Evolutionary conservation across 139 green algal genomes (phyloP).

Genomic region (Chlorella sp.): DNA sequence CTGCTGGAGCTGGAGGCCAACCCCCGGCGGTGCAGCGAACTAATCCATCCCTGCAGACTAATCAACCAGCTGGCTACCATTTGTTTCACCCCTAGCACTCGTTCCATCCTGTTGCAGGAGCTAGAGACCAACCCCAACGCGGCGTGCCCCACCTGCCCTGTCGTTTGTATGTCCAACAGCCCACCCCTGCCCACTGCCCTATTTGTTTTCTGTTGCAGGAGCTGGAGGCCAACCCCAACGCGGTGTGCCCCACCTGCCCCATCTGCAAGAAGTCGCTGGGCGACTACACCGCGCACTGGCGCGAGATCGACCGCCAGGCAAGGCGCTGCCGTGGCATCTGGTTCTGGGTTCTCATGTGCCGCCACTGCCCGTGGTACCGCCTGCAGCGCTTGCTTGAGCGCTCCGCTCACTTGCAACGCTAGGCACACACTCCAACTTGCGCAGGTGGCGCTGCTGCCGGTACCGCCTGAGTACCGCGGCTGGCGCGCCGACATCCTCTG

Average conservation of each 20-base stretch:
- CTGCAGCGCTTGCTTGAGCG: constrained; percentile 4
- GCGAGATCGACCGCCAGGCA: constrained; percentile 54
- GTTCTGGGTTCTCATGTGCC: no score
- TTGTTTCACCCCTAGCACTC: background rate
- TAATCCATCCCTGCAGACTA: background rate
- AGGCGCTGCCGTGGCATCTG: background rate
- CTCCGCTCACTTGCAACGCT: background rate
- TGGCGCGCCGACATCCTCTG: constrained; percentile 67
- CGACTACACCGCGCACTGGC: constrained; percentile 66
- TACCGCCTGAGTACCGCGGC: constrained; percentile 72
- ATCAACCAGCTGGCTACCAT: no score
- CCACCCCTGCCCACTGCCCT: background rate
- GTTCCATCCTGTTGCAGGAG: background rate
- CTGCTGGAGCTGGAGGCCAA: no score
- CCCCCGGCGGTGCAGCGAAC: background rate
- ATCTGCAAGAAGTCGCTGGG: constrained; percentile 75
- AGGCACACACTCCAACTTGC: background rate
- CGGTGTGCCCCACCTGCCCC: constrained; percentile 72
- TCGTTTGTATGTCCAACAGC: background rate
- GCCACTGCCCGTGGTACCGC: background rate
- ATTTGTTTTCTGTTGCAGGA: background rate
- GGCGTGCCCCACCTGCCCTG: background rate
- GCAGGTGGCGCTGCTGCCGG: constrained; percentile 62
- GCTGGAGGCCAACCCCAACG: constrained; percentile 53
- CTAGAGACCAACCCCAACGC: background rate